Conservation (phyloP, 208 protist genomes). For the Trypanosoma grayi region DNA sequence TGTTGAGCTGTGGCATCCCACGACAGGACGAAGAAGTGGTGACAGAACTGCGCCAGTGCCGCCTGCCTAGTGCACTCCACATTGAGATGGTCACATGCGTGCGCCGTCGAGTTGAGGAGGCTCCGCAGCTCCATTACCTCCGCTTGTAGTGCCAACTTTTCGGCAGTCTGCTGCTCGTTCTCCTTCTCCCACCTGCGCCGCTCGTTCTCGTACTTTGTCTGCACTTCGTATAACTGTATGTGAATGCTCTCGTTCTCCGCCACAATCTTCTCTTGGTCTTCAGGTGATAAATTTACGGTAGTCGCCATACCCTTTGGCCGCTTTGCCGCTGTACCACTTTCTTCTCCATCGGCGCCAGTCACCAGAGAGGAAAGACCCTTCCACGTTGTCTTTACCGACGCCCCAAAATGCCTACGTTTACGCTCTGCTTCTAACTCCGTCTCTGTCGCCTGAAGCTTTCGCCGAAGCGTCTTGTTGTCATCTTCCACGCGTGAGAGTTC, state of each 20-base stretch:
- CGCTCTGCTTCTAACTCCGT: conserved; percentile 43
- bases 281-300: conserved; percentile 35
- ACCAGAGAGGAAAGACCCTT: conserved; percentile 77
- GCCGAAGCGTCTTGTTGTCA: conserved; percentile 40
- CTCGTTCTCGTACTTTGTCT: conserved; percentile 45
- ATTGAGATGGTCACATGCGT: conserved; percentile 43
- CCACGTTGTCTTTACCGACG: conserved; percentile 41
- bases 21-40: conserved; percentile 39
- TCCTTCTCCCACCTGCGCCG: conserved; percentile 15
- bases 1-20: conserved; percentile 3
- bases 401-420: conserved; percentile 48
- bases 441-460: conserved; percentile 43
- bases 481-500: conserved; percentile 46
- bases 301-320: neutral
- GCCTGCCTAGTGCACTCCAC: conserved; percentile 34
- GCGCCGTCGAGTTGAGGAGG: conserved; percentile 32
- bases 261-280: conserved; percentile 69
- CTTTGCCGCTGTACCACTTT: conserved; percentile 1
- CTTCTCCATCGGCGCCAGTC: conserved; percentile 34
- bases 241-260: conserved; percentile 70
- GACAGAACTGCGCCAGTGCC: conserved; percentile 60
- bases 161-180: conserved; percentile 7
- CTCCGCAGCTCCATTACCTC: conserved; percentile 44
- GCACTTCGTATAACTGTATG: conserved; percentile 55
- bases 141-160: conserved; percentile 21